A percentile compares a stretch with the other conserved stretches of the same genome.
Conservation (phyloP, 176 grass and related monocot genomes). For the Eragrostis nindensis region DNA sequence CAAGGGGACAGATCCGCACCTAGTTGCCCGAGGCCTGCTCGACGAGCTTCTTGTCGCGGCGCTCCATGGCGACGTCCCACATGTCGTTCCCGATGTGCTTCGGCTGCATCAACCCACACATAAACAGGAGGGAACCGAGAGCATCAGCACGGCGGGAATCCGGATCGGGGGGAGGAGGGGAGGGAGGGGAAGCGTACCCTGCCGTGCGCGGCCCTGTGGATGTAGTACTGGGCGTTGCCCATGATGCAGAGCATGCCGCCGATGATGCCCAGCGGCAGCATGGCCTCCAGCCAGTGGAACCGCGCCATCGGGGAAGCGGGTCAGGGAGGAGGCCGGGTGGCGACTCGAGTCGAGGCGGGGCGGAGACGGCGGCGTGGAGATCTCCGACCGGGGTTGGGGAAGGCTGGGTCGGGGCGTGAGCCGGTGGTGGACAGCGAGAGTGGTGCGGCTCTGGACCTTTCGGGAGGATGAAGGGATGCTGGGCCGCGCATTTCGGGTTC, state of each 20-base stretch:
- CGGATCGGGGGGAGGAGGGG: background rate
- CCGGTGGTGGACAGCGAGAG: background rate
- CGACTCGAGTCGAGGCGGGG: background rate
- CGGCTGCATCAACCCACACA: constrained; percentile 63
- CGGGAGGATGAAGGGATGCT: background rate
- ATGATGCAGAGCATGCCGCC: constrained; percentile 97
- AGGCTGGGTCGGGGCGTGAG: constrained; percentile 10
- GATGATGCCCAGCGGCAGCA: constrained; percentile 95
- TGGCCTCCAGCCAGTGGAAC: constrained; percentile 88
- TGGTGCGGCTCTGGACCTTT: background rate
- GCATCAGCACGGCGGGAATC: constrained; percentile 17
- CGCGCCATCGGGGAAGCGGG: constrained; percentile 55
- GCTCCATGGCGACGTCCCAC: constrained; percentile 98
- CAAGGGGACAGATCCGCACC: constrained; percentile 41
- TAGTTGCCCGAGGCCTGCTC: constrained; percentile 56
- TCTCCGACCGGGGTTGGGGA: background rate
- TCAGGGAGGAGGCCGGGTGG: background rate
- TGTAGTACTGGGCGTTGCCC: constrained; percentile 98
- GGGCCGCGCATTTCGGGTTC: background rate
- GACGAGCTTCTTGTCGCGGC: constrained; percentile 91
- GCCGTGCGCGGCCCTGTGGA: constrained; percentile 90
- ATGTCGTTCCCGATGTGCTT: constrained; percentile 97
- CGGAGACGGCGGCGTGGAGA: constrained; percentile 30
- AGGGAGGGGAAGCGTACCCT: constrained; percentile 47
- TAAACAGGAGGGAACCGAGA: background rate